Conservation (phyloP, 1,139 yeast genomes). For the Zygotorulaspora mrakii region DNA sequence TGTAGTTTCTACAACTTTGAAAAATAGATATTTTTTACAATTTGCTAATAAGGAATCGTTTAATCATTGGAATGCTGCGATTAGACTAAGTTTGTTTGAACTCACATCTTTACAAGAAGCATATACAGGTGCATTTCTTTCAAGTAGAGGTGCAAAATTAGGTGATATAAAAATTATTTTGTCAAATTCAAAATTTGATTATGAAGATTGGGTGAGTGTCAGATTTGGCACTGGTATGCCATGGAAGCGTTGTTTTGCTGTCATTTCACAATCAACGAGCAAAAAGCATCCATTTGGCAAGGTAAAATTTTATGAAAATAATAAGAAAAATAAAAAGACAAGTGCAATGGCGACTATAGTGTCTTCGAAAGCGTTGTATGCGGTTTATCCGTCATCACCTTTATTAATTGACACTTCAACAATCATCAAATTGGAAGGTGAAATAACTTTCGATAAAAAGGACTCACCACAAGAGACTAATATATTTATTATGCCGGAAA, state of each 20-base stretch:
- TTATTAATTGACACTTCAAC: slow-evolving; percentile 80
- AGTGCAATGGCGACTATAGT: slow-evolving; percentile 75
- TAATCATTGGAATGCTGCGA: slow-evolving; percentile 71
- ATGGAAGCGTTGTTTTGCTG: slow-evolving; percentile 92
- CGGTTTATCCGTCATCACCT: slow-evolving; percentile 87
- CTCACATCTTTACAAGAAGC: slow-evolving; percentile 84
- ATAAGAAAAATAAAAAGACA: slow-evolving; percentile 57
- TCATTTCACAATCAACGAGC: slow-evolving; percentile 66
- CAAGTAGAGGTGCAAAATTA: slow-evolving; percentile 80
- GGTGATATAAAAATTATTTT: slow-evolving; percentile 82
- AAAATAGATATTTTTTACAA: slow-evolving; percentile 80
- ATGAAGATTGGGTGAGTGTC: slow-evolving; percentile 93
- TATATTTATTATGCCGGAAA: slow-evolving; percentile 93
- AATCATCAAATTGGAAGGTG: slow-evolving; percentile 82
- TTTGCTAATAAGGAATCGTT: slow-evolving; percentile 58
- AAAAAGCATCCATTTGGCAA: slow-evolving; percentile 47
- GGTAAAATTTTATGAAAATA: slow-evolving; percentile 60
- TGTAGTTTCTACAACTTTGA: slow-evolving; percentile 84
- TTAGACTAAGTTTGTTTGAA: slow-evolving; percentile 76
- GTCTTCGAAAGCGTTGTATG: slow-evolving; percentile 71
- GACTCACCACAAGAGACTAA: slow-evolving; percentile 69
- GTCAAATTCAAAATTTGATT: slow-evolving; percentile 78
- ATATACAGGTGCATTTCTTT: slow-evolving; percentile 87
- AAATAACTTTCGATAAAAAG: slow-evolving; percentile 59
- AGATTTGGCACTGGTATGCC: slow-evolving; percentile 97